Evolutionary conservation across 1,284 basidiomycete genomes (phyloP).

Genomic region (Meira miltonrushii): DNA sequence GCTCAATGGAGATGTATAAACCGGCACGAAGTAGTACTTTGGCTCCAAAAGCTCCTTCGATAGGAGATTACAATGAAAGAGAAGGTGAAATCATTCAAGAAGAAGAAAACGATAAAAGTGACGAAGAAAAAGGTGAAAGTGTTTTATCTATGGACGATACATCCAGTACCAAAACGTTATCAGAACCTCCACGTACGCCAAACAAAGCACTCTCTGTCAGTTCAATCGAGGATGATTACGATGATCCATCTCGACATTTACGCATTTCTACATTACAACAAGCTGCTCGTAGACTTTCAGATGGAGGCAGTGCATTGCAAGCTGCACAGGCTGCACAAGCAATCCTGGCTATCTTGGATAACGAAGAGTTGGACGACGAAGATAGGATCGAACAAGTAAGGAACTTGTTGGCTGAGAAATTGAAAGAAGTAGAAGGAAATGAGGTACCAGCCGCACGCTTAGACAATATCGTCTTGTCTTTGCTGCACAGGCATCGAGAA

Average conservation of each 20-base stretch:
- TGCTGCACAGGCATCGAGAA: constrained; percentile 43
- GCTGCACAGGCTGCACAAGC: neutral
- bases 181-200: neutral
- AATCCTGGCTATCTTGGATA: constrained; percentile 29
- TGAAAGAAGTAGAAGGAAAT: constrained; percentile 29
- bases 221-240: neutral
- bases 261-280: neutral
- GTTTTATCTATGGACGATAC: neutral
- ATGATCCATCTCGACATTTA: constrained; percentile 3
- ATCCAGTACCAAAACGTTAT: neutral
- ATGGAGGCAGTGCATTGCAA: too few species aligned
- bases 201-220: neutral
- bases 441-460: constrained; percentile 25
- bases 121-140: neutral
- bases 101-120: neutral
- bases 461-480: constrained; percentile 38
- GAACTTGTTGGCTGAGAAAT: constrained; percentile 22
- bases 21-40: constrained; percentile 2
- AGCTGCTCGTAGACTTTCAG: neutral
- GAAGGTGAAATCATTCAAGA: too few species aligned
- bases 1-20: constrained; percentile 2
- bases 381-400: constrained; percentile 40
- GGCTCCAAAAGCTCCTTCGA: neutral
- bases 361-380: constrained; percentile 32
- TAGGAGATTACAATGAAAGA: too few species aligned